Conservation (phyloP, 305 asterid genomes). For the Salvia sclarea region DNA sequence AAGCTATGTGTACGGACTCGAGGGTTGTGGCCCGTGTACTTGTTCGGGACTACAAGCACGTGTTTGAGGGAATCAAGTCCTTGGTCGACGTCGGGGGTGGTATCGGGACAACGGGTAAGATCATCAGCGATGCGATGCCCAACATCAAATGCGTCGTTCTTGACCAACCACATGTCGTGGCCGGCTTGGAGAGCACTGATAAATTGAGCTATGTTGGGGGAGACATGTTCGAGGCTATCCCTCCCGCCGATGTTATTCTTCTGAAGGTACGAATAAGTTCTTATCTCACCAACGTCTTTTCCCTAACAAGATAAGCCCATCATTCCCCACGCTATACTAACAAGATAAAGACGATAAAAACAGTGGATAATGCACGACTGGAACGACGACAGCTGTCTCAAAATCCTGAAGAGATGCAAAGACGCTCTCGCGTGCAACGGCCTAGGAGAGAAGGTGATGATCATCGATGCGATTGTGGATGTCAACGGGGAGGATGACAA, state of each 20-base stretch:
- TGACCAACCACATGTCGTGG: constrained; percentile 26
- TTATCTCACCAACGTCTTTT: not conserved
- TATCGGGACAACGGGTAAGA: constrained; percentile 9
- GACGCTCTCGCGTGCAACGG: constrained; percentile 34
- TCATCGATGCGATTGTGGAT: constrained; percentile 45
- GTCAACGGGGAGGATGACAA: constrained; percentile 7
- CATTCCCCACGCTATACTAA: constrained; percentile 4
- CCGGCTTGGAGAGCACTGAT: constrained; percentile 18
- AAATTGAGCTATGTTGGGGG: constrained; percentile 20
- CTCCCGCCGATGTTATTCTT: constrained; percentile 18
- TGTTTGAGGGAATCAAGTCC: constrained; percentile 16
- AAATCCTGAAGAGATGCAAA: constrained; percentile 49
- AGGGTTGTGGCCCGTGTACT: not conserved
- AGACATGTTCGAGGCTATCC: constrained; percentile 26
- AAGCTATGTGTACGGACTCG: constrained; percentile 13
- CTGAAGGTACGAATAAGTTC: constrained; percentile 17
- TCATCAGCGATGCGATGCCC: not conserved
- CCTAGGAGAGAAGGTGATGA: constrained; percentile 47
- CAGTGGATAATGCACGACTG: constrained; percentile 65
- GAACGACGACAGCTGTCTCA: constrained; percentile 41
- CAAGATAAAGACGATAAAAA: not conserved
- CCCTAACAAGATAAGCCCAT: not conserved
- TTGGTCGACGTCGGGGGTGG: constrained; percentile 28
- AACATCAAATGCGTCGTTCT: constrained; percentile 17
- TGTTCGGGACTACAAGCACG: not conserved